Conservation (phyloP, 169 alveolate species). For the Cryptosporidium meleagridis region DNA sequence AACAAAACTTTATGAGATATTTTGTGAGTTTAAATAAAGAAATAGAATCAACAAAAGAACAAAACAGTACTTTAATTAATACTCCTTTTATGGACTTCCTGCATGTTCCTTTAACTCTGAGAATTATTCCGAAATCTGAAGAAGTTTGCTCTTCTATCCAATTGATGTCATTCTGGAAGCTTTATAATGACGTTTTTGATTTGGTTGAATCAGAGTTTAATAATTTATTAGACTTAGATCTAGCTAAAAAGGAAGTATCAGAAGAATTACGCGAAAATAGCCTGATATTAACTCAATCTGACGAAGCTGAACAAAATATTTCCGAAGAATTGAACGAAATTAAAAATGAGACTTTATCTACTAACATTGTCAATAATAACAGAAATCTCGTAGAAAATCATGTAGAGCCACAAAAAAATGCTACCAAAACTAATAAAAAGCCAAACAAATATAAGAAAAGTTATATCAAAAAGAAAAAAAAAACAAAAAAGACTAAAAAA, state of each 20-base stretch:
- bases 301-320: neutral
- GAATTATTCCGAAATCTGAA: neutral
- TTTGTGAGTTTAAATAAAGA: neutral
- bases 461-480: neutral
- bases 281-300: neutral
- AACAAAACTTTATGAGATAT: neutral
- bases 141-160: slow-evolving; percentile 60
- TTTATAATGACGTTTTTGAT: slow-evolving; percentile 13
- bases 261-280: neutral
- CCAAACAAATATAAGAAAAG: neutral
- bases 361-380: neutral
- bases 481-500: neutral
- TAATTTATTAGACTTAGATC: neutral
- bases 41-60: neutral
- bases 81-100: slow-evolving; percentile 4
- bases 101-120: neutral
- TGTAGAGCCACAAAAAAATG: neutral
- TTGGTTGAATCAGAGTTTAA: neutral
- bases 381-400: neutral
- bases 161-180: slow-evolving; percentile 68
- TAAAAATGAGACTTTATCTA: neutral
- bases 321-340: neutral
- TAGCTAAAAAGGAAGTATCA: neutral
- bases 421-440: neutral
- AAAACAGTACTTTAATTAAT: neutral